A percentile compares a stretch with the other conserved stretches of the same genome.
phyloP scores from a whole-genome alignment of 441 rosid species.

The Pelargonium cotyledonis region DNA sequence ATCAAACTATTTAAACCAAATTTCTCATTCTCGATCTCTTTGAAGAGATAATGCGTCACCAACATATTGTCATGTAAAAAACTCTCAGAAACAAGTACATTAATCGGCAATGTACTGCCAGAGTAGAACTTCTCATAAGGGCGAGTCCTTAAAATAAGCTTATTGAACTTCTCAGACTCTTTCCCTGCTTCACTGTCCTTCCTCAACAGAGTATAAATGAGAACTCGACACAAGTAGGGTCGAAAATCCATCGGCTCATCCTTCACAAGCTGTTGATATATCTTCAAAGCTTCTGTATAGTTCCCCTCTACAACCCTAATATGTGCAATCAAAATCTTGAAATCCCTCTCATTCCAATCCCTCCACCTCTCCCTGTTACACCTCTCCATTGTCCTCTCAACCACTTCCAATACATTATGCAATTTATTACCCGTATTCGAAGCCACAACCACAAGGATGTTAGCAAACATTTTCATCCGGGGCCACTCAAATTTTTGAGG shows the following conservation, averaged over 20 bases:
- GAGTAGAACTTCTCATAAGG: constrained; percentile 51
- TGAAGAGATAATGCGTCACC: constrained; percentile 46
- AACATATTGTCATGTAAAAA: constrained; percentile 55
- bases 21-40: constrained; percentile 44
- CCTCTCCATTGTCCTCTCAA: constrained; percentile 51
- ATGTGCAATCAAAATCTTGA: constrained; percentile 69
- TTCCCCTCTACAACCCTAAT: constrained; percentile 64
- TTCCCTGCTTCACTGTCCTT: constrained; percentile 72
- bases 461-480: constrained; percentile 54
- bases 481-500: constrained; percentile 70
- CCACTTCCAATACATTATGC: constrained; percentile 42
- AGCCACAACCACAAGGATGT: constrained; percentile 51
- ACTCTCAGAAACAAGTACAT: too few relatives aligned
- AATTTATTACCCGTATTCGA: constrained; percentile 41
- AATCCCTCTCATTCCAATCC: constrained; percentile 55
- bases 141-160: constrained; percentile 68
- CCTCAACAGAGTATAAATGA: constrained; percentile 63
- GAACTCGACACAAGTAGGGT: constrained; percentile 79
- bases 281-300: constrained; percentile 61
- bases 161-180: constrained; percentile 59
- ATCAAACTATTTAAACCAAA: constrained; percentile 26
- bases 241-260: constrained; percentile 88
- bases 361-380: constrained; percentile 50
- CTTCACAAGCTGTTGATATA: constrained; percentile 63
- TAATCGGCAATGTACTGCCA: too few relatives aligned